A percentile compares a stretch with the other conserved stretches of the same genome.
phyloP scores from a whole-genome alignment of 768 basidiomycete genomes.

The Xanthoconium purpureum region DNA sequence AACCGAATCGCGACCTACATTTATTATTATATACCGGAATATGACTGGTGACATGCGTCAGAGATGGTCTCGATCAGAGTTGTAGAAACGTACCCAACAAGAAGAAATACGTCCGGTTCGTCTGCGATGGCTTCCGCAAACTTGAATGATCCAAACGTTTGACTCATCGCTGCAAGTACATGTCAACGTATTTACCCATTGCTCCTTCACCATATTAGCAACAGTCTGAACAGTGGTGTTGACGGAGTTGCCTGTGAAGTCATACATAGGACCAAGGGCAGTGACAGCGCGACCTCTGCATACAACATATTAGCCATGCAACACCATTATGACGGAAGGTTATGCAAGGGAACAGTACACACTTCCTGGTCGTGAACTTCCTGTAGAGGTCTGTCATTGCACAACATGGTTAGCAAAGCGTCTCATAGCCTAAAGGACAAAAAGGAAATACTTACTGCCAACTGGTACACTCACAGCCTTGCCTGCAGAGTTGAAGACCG shows the following conservation, averaged over 20 bases:
- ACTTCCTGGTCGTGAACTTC: slow-evolving; percentile 77
- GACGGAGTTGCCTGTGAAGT: slow-evolving; percentile 68
- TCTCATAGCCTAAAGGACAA: too few species aligned
- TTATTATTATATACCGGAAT: slow-evolving; percentile 76
- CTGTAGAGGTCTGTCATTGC: slow-evolving; percentile 48
- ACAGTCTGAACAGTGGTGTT: slow-evolving; percentile 78
- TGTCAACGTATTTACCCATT: slow-evolving; percentile 52
- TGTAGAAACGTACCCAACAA: slow-evolving; percentile 50
- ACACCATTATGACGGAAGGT: neutral
- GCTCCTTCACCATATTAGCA: slow-evolving; percentile 71
- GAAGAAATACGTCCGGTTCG: slow-evolving; percentile 79
- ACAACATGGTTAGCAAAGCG: slow-evolving; percentile 35
- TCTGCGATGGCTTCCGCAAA: slow-evolving; percentile 76
- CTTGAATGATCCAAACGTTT: slow-evolving; percentile 34
- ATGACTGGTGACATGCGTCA: slow-evolving; percentile 47
- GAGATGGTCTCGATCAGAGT: neutral
- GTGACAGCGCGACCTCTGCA: slow-evolving; percentile 65
- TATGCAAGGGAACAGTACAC: slow-evolving; percentile 14
- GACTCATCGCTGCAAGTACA: neutral
- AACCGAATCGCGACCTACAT: slow-evolving; percentile 39
- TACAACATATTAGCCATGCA: neutral
- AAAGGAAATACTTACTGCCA: slow-evolving; percentile 34
- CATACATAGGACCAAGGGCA: slow-evolving; percentile 73
- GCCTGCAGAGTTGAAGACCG: slow-evolving; percentile 45
- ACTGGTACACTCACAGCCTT: slow-evolving; percentile 40